Base-by-base conservation (phyloP, 257 asterid genomes). In the Solanum neorickii region DNA sequence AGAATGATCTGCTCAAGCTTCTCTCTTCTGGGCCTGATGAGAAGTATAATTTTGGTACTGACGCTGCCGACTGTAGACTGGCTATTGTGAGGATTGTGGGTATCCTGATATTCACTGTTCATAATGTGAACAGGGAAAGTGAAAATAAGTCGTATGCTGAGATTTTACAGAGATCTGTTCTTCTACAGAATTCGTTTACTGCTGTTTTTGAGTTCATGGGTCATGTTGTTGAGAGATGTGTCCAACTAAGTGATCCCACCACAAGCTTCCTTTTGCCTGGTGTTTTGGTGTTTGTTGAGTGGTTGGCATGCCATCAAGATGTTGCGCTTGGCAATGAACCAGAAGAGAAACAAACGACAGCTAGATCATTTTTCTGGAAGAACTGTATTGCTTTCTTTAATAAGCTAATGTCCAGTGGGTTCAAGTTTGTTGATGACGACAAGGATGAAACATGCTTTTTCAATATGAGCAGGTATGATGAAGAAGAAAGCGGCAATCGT, bases 111-210 rank as follows among this genome's bases (percentile, higher is more conserved):
- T 97, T 97, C 82, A 93, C 98, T 16, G 95, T 95, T 88, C 97
- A 95, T 86, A 95, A 95, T 86, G 95, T 95, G 89, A 93, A 89
- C 78, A 90, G 88, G 89, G 99, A 97, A 90, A 91, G 87, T 89
- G 99, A 95, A 82, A 95, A 91, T 87, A 94, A 95, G 88, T 95
- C 99, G 9, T 97, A 94, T 90, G 96, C 99, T 44, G 98, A 95
- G 84, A 97, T 95, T 83, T 92, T 97, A 68, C 99, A 97, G 83
- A 98, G 98, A 49, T 92, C 99, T 23, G 99, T 94, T 89, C 92
- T 94, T 42, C 95, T 95, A 88, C 98, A 95, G 89, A 94, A 94
- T 87, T 95, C 98, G 76, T 94, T 92, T 87, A 89, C 95, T 88
- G 97, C 98, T 37, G 90, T 91, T 74, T 97, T 97, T 90, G 98